These are phyloP conservation scores for Macroventuria anomochaeta DNA, from an alignment of 2,329 filamentous ascomycete species.

Conservation along the genomic window DNA sequence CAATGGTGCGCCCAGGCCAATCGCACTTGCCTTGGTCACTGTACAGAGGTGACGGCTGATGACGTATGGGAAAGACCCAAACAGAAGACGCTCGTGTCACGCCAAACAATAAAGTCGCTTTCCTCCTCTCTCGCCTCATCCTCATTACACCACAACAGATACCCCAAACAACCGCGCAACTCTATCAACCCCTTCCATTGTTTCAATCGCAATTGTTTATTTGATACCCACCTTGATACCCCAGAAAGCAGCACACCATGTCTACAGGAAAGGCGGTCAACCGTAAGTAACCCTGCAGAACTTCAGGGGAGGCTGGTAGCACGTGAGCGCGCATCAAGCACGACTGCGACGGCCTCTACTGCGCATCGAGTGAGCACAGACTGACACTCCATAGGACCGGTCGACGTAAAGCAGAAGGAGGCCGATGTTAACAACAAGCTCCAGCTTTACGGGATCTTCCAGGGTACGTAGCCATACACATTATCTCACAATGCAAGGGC, in stretches of 20 bases:
- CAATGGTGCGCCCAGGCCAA: conserved; percentile 15
- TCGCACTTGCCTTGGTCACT: conserved; percentile 16
- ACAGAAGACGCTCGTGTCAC: conserved; percentile 15
- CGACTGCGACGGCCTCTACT: background rate
- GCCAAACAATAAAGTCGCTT: conserved; percentile 21
- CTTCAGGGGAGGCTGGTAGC: background rate
- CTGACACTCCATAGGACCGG: conserved; percentile 67
- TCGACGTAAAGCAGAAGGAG: conserved; percentile 77
- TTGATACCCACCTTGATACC: conserved; percentile 43
- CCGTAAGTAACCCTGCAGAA: conserved; percentile 24
- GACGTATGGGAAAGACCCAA: conserved; percentile 16
- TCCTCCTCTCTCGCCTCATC: conserved; percentile 14
- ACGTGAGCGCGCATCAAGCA: background rate
- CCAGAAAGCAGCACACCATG: conserved; percentile 31
- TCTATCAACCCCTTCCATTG: conserved; percentile 23
- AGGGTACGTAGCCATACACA: conserved; percentile 55
- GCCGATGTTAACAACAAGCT: conserved; percentile 89
- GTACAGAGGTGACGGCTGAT: conserved; percentile 17
- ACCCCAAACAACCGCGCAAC: conserved; percentile 16
- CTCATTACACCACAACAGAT: conserved; percentile 14
- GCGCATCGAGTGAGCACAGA: conserved; percentile 4
- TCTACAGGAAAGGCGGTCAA: conserved; percentile 35
- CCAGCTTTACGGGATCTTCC: conserved; percentile 89
- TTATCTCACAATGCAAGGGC: background rate
- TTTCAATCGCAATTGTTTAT: conserved; percentile 33